Percentiles rank a stretch among this genome's conserved stretches.
phyloP scores from a whole-genome alignment of 164 flowering plant genomes.

The Litsea cubeba region DNA sequence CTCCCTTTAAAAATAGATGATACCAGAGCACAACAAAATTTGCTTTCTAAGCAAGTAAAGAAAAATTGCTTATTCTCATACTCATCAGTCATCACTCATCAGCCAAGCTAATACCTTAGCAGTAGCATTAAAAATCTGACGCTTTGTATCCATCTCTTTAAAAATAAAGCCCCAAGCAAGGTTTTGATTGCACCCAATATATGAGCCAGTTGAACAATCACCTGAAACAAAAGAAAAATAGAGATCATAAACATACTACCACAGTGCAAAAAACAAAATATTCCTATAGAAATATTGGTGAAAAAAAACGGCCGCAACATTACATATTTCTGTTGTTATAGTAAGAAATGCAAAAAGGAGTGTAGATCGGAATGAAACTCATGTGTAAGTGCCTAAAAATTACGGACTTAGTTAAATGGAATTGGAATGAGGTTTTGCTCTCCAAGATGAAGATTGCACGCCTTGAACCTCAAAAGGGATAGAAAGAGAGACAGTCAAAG shows the following conservation, averaged over 20 bases:
- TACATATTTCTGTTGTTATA: neutral
- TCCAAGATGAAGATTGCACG: no score
- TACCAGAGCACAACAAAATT: no score
- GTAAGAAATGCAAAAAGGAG: neutral
- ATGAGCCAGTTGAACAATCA: conserved; percentile 65
- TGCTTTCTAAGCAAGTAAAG: no score
- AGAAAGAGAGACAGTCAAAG: no score
- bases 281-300: neutral
- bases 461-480: no score
- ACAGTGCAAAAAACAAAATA: neutral
- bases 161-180: conserved; percentile 67
- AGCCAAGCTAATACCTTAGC: conserved; percentile 50
- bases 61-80: no score
- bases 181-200: conserved; percentile 73
- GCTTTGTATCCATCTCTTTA: conserved; percentile 78
- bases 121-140: conserved; percentile 71
- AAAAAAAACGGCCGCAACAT: neutral
- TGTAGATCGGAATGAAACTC: neutral
- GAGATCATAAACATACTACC: neutral
- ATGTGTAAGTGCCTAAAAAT: no score
- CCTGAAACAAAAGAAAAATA: conserved; percentile 35
- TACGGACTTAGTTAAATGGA: no score
- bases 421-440: no score
- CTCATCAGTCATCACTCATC: no score
- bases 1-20: no score